Base-by-base conservation (phyloP, 495 filamentous ascomycete species). In the Amorphotheca resinae region DNA sequence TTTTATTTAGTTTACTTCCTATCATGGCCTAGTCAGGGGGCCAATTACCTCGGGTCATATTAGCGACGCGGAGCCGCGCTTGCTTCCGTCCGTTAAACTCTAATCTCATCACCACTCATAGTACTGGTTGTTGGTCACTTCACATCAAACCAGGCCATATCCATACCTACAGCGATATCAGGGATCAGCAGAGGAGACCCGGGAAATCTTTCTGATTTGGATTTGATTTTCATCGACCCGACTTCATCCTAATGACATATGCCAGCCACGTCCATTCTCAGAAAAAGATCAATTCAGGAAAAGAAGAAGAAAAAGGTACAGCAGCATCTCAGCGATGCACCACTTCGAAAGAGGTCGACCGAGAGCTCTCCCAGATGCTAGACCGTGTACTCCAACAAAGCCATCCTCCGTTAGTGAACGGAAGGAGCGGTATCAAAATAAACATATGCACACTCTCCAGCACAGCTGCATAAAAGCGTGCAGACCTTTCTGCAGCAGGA, bases 321-420 rank as follows among this genome's bases (percentile, higher is more conserved):
- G 30, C 41, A 41, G 20, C 31, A 44, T 39, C 33, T 5, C 25
- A 11, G 5, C 5, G 11, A 28, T 28, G 25, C 25, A 11, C 25
- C 25, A 28, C 25, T 28, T 28, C 11, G 25, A 11, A 28, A 28
- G 25, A 28, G n/a, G n/a, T n/a, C n/a, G n/a, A n/a, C n/a, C 11
- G 5, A 38, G 21, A 34, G 26, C 39, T 35, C 31, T 45, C 21
- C 12, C 33, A 48, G 33, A 53, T 53, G 51, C 46, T 37, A 50
- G 46, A 40, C 38, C 51, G 26, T 46, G 20, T 49, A 49, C 46
- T 50, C 51, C 51, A 53, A 53, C 48, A 36, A 49, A 35, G 23
- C 51, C 30, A 42, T 23, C 46, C 35, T 21, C 22, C 28, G 38
- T 17, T 18, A 22, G 35, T 31, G 12, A 4, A 37, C 9, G n/a